A percentile compares a stretch with the other conserved stretches of the same genome.
phyloP scores from a whole-genome alignment of 2,329 filamentous ascomycete genomes.

The Fusarium buxicola region DNA sequence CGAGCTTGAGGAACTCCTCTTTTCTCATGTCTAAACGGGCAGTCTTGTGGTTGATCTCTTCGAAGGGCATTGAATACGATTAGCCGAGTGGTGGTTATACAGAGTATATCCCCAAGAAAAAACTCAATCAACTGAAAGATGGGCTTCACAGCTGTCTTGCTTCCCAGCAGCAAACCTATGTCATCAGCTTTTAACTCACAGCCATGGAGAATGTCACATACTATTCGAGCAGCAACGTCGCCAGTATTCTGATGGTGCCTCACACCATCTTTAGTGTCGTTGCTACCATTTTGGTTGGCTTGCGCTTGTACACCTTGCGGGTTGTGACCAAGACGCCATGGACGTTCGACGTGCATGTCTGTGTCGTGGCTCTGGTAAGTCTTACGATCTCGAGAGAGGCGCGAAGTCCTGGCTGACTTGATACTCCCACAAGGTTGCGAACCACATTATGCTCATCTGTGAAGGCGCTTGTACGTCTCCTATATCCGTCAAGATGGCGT shows the following conservation, averaged over 20 bases:
- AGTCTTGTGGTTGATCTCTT: not conserved
- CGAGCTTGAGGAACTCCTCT: not conserved
- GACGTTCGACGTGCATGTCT: not conserved
- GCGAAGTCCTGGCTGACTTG: not conserved
- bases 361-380: conserved; percentile 6
- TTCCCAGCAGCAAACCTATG: not conserved
- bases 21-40: not conserved
- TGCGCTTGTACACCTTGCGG: conserved; percentile 6
- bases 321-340: conserved; percentile 3
- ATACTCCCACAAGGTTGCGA: not conserved
- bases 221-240: not conserved
- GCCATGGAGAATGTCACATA: conserved; percentile 9
- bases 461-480: conserved; percentile 7
- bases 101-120: too few species aligned
- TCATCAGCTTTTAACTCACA: not conserved
- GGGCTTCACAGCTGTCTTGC: not conserved
- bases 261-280: conserved; percentile 7
- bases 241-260: conserved; percentile 1
- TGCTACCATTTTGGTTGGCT: conserved; percentile 11
- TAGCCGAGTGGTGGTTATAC: too few species aligned
- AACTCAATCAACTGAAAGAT: not conserved
- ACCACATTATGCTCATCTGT: conserved; percentile 4
- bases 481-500: not conserved
- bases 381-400: not conserved
- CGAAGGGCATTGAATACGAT: too few species aligned